phyloP scores from a whole-genome alignment of 208 protist species.

The Leptomonas pyrrhocoris region DNA sequence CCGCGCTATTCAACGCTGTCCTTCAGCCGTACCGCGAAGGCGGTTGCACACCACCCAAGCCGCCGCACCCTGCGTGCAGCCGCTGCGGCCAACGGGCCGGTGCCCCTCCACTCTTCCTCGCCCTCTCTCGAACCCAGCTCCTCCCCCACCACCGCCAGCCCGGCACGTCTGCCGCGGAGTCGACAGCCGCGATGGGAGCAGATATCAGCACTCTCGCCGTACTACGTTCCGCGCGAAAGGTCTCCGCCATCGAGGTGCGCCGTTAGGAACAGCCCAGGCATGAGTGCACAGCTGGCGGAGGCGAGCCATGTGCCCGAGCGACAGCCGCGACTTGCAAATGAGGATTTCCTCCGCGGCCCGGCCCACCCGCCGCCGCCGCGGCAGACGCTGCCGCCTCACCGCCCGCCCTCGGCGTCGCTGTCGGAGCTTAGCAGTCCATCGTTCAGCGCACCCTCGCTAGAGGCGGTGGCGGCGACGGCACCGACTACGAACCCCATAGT shows the following conservation, averaged over 20 bases:
- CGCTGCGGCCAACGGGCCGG: not conserved
- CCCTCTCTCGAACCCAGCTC: not conserved
- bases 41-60: not conserved
- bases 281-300: slow-evolving; percentile 10
- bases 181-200: slow-evolving; percentile 11
- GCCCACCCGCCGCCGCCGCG: no score
- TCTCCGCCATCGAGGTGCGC: not conserved
- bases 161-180: not conserved
- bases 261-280: not conserved
- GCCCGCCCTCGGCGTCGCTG: no score
- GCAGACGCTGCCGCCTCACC: no score
- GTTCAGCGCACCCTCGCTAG: no score
- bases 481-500: no score
- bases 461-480: no score
- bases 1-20: not conserved
- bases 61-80: not conserved
- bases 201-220: slow-evolving; percentile 7
- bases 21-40: not conserved
- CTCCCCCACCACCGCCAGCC: not conserved
- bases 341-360: not conserved
- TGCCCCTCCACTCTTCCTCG: not conserved
- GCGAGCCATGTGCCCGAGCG: not conserved
- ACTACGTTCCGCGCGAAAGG: not conserved
- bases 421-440: no score
- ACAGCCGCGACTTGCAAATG: not conserved